Percentiles rank a stretch among this genome's conserved stretches.
phyloP scores from a whole-genome alignment of 345 rosid genomes.

The Mangifera indica region DNA sequence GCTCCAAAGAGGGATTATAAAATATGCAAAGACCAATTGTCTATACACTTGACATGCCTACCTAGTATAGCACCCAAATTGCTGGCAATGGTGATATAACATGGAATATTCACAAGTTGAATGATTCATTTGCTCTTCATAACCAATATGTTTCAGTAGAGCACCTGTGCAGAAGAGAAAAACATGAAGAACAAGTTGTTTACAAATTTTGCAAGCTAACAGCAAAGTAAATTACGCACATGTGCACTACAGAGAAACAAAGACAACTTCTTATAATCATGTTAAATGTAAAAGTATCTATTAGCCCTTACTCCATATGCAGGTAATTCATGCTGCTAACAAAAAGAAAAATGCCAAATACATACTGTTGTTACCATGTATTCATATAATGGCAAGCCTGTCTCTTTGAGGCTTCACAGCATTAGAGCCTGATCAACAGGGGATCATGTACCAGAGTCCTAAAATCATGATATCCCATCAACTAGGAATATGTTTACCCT shows the following conservation, averaged over 20 bases:
- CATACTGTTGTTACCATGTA: background rate
- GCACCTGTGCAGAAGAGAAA: constrained; percentile 37
- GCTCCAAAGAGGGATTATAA: background rate
- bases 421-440: background rate
- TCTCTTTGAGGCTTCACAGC: background rate
- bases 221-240: background rate
- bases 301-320: background rate
- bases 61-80: constrained; percentile 59
- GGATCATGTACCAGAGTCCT: background rate
- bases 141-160: constrained; percentile 53
- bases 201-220: constrained; percentile 4
- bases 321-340: background rate
- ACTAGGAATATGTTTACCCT: background rate
- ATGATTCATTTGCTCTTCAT: constrained; percentile 34
- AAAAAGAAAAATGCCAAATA: background rate
- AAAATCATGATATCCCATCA: background rate
- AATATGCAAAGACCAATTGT: constrained; percentile 2
- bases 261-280: background rate
- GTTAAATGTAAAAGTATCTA: background rate
- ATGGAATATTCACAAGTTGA: constrained; percentile 35
- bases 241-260: background rate
- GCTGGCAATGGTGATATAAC: constrained; percentile 64
- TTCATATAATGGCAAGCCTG: background rate
- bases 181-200: background rate
- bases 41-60: constrained; percentile 20